Percentiles rank a stretch among this genome's conserved stretches.
Evolutionary conservation across 1,284 basidiomycete genomes (phyloP).

Genomic region (Exsudoporus floridanus): DNA sequence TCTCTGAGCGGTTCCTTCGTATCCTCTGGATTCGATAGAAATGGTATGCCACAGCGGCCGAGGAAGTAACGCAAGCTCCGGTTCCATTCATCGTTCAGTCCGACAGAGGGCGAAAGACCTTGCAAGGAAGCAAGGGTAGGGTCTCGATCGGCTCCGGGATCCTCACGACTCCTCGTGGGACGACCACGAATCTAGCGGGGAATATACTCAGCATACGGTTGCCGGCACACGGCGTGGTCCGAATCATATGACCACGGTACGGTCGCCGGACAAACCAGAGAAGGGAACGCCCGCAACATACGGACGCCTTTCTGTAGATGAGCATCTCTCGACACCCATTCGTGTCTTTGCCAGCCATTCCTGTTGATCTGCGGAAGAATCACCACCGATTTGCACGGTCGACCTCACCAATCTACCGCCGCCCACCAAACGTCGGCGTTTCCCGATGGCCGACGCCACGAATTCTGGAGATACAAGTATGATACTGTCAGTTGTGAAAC

Average conservation of each 20-base stretch:
- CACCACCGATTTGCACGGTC: constrained; percentile 21
- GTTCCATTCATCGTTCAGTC: constrained; percentile 29
- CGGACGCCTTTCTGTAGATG: not conserved
- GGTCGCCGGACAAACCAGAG: constrained; percentile 12
- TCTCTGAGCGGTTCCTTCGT: constrained; percentile 29
- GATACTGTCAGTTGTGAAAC: constrained; percentile 9
- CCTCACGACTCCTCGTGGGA: not conserved
- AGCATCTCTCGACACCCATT: not conserved
- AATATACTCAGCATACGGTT: not conserved
- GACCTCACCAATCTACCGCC: constrained; percentile 30
- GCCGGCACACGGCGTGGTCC: not conserved
- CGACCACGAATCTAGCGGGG: not conserved
- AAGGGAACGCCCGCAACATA: not conserved
- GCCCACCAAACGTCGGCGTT: constrained; percentile 12
- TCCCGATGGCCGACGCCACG: not conserved
- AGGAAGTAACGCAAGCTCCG: constrained; percentile 30
- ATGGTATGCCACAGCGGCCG: constrained; percentile 32
- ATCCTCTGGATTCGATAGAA: constrained; percentile 32
- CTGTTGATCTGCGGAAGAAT: not conserved
- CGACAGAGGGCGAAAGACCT: constrained; percentile 5
- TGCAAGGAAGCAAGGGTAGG: not conserved
- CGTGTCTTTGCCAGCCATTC: not conserved
- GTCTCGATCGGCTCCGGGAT: constrained; percentile 2
- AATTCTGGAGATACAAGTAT: not conserved
- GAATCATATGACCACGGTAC: not conserved